Percentiles rank a stretch among this genome's conserved stretches.
phyloP scores from a whole-genome alignment of 2,329 filamentous ascomycete genomes.

The Dothideomycetes sp. region DNA sequence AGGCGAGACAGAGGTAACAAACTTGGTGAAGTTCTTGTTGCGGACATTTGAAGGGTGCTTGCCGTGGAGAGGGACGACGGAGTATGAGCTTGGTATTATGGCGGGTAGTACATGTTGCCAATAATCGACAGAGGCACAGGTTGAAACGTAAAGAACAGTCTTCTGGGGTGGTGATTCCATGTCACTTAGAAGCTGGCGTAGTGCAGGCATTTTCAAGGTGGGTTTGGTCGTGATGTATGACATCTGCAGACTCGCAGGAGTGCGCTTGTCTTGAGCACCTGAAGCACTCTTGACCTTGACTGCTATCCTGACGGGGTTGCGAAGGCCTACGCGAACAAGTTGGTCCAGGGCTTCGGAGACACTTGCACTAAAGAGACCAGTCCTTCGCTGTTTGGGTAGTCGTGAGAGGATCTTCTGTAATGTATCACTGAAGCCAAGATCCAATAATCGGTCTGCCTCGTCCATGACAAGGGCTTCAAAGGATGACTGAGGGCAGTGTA shows the following conservation, averaged over 20 bases:
- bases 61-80: constrained; percentile 74
- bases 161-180: constrained; percentile 69
- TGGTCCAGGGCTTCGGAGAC: constrained; percentile 93
- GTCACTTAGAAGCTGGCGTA: constrained; percentile 53
- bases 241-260: constrained; percentile 87
- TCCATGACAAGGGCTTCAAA: constrained; percentile 91
- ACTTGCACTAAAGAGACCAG: constrained; percentile 87
- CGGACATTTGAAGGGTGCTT: constrained; percentile 84
- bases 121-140: constrained; percentile 91
- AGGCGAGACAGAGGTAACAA: constrained; percentile 62
- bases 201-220: constrained; percentile 66
- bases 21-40: constrained; percentile 75
- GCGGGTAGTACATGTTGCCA: constrained; percentile 70
- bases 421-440: constrained; percentile 88
- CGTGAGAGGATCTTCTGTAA: constrained; percentile 73
- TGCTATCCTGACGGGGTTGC: constrained; percentile 89
- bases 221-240: constrained; percentile 67
- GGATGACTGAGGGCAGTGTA: constrained; percentile 75
- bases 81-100: constrained; percentile 55
- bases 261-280: constrained; percentile 72
- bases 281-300: constrained; percentile 77
- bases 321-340: constrained; percentile 79
- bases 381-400: constrained; percentile 85
- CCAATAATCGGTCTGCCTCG: constrained; percentile 84
- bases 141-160: constrained; percentile 84